These are phyloP conservation scores for Diaporthe aspalathi DNA, from an alignment of 2,329 filamentous ascomycete species.

Conservation along the genomic window DNA sequence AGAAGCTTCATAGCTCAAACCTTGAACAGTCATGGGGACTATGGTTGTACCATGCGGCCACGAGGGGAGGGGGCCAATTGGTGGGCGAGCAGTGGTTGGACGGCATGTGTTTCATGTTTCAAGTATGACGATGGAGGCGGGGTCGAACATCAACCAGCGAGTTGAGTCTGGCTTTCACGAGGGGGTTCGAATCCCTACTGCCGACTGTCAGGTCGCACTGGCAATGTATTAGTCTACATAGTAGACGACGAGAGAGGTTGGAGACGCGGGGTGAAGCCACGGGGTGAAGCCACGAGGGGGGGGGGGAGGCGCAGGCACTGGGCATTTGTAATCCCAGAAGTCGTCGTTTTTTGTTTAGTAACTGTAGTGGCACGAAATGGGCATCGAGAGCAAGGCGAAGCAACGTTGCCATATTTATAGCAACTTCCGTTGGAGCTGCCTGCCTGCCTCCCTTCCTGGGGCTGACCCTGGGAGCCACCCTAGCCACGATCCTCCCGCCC, in stretches of 20 bases:
- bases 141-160: background rate
- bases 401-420: constrained; percentile 22
- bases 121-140: constrained; percentile 3
- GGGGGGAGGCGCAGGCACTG: no score
- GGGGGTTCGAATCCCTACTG: background rate
- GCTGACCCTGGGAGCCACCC: background rate
- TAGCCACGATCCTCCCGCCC: constrained; percentile 25
- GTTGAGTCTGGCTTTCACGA: background rate
- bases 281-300: no score
- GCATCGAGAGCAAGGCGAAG: constrained; percentile 2
- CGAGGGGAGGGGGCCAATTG: constrained; percentile 9
- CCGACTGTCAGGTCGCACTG: background rate
- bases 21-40: constrained; percentile 8
- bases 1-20: constrained; percentile 28
- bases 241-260: background rate
- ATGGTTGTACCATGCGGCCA: constrained; percentile 4
- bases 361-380: no score
- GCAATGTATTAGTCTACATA: no score
- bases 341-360: background rate
- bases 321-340: background rate
- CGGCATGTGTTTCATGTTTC: constrained; percentile 28
- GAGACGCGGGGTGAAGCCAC: background rate
- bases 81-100: constrained; percentile 2
- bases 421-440: background rate
- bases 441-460: background rate